phyloP scores from a whole-genome alignment of 1,284 basidiomycete genomes.

The Ganoderma leucocontextum region DNA sequence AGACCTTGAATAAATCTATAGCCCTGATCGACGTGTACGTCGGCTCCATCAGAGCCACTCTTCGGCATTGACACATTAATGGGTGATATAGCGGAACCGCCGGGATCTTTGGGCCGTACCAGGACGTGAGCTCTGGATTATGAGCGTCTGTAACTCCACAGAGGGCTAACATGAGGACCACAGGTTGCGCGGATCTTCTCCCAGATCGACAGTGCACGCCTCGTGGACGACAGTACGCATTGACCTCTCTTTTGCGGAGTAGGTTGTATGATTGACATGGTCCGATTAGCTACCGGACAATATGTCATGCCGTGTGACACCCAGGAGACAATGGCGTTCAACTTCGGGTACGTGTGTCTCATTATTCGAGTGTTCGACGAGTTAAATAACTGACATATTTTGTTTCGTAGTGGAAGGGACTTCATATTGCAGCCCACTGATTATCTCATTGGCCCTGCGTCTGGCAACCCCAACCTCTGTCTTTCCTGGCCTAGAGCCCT shows the following conservation, averaged over 20 bases:
- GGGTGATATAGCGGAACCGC: constrained; percentile 65
- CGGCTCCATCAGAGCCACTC: background rate
- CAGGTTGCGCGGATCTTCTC: constrained; percentile 78
- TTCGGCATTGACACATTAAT: constrained; percentile 17
- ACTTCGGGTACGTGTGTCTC: constrained; percentile 68
- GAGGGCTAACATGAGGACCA: constrained; percentile 24
- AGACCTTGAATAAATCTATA: constrained; percentile 65
- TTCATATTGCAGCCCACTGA: constrained; percentile 82
- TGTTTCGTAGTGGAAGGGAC: constrained; percentile 54
- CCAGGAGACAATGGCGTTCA: constrained; percentile 70
- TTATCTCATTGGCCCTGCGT: constrained; percentile 81
- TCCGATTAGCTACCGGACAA: constrained; percentile 60
- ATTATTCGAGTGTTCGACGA: background rate
- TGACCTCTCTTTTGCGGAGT: background rate
- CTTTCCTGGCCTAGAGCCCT: constrained; percentile 83
- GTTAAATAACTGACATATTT: too few relatives aligned
- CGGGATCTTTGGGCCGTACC: constrained; percentile 84
- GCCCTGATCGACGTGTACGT: constrained; percentile 82
- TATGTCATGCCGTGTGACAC: constrained; percentile 88
- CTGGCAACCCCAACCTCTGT: constrained; percentile 74
- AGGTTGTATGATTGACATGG: background rate
- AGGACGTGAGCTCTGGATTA: constrained; percentile 62
- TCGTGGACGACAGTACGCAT: constrained; percentile 63
- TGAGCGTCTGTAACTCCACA: constrained; percentile 21
- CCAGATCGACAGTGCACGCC: constrained; percentile 69